Evolutionary conservation across 306 rosid genomes (phyloP), one percentile per base, ranked within the genome.

Genomic region (Sophora flavescens): DNA sequence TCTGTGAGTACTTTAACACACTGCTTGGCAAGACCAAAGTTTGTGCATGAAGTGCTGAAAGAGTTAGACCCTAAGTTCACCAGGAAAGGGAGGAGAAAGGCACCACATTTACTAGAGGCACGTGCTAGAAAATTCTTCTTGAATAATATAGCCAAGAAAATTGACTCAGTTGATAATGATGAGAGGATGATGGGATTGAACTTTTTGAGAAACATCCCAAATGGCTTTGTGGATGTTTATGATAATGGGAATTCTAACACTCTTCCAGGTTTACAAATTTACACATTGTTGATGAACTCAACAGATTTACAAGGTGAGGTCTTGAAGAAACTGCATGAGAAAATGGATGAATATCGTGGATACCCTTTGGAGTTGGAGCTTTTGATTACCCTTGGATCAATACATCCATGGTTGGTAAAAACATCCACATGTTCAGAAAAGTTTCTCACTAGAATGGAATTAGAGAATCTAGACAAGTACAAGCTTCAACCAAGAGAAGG

Each of bases 181-280:
- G 98, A 94, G 84, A 85, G 98, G 58, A 54, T 51, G 80, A 77
- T 87, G 70, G 96, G 98, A 71, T 83, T 94, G 6, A 88, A 89
- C 74, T 86, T 89, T 92, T 82, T 91, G 86, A 92, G 88, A 78
- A 92, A 88, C 33, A 76, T 92, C 16, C 92, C 98, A 51, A 92
- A 69, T 68, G 86, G 85, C 7, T 94, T 94, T 52, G 92, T 94
- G 6, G 98, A 94, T 87, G 96, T 89, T 57, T 89, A 92, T 77
- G 98, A 94, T 79, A 92, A 86, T 51, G 96, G 95, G 4, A 68
- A 87, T 77, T 72, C 89, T 9, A 96, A 94, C 17, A 80, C 70
- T 63, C 91, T 94, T 68, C 98, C 98, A 2, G 97, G 98, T 75
- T 88, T 94, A 64, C 98, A 92, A 72, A 89, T 94, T 71, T 94